Percentiles rank a stretch among this genome's conserved stretches.
These are phyloP conservation scores for Tagetes erecta DNA, from an alignment of 129 eudicot species.

Conservation along the genomic window DNA sequence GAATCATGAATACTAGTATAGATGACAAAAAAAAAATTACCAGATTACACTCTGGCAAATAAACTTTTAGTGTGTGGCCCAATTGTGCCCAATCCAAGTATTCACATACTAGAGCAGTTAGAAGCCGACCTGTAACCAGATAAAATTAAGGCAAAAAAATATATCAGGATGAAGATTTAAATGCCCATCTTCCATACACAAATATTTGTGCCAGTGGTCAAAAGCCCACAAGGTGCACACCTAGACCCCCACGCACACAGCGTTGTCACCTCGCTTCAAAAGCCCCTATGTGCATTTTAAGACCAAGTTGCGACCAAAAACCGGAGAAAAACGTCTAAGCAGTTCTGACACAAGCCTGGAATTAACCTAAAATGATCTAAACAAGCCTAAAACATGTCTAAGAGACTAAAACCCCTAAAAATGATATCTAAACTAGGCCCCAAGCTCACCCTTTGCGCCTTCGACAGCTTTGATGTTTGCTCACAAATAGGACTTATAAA, in stretches of 20 bases:
- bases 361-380: too few relatives aligned
- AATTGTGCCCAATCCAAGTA: conserved; percentile 98
- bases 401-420: too few relatives aligned
- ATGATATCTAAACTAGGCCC: too few relatives aligned
- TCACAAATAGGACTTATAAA: neutral
- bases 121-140: conserved; percentile 71
- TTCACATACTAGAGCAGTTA: conserved; percentile 90
- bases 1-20: neutral
- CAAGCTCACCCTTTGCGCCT: too few relatives aligned
- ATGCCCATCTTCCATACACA: neutral
- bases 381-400: too few relatives aligned
- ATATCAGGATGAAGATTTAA: neutral
- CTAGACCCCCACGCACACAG: too few relatives aligned
- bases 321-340: too few relatives aligned
- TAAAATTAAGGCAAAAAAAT: neutral
- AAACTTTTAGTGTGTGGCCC: conserved; percentile 87
- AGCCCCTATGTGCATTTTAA: too few relatives aligned
- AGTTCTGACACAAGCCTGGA: too few relatives aligned
- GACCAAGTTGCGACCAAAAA: too few relatives aligned
- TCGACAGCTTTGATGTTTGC: neutral
- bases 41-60: conserved; percentile 91
- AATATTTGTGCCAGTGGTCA: neutral
- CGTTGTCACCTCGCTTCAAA: too few relatives aligned
- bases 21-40: conserved; percentile 35
- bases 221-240: too few relatives aligned